Percentiles rank a stretch among this genome's conserved stretches.
Evolutionary conservation across 1,139 yeast species (phyloP).

Genomic region (Suhomyces bribrorum): DNA sequence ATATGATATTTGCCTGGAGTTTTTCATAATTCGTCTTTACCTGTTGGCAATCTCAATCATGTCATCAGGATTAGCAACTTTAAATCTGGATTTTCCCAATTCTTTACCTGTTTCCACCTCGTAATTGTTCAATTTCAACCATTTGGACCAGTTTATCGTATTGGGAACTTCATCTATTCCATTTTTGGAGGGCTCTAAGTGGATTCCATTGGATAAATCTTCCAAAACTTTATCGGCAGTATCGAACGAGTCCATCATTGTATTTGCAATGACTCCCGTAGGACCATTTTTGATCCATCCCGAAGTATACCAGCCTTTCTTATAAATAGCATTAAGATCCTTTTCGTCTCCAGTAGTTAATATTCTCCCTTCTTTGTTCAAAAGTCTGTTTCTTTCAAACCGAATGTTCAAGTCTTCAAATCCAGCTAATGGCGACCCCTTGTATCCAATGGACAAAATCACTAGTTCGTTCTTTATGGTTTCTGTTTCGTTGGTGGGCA

Average conservation of each 20-base stretch:
- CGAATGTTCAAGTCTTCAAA: conserved; percentile 53
- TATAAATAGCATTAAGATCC: conserved; percentile 23
- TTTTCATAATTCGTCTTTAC: too few species aligned
- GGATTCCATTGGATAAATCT: conserved; percentile 47
- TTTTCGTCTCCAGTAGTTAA: conserved; percentile 27
- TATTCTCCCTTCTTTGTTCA: conserved; percentile 63
- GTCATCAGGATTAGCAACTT: conserved; percentile 49
- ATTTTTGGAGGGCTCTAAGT: conserved; percentile 27
- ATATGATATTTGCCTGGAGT: too few species aligned
- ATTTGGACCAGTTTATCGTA: conserved; percentile 67
- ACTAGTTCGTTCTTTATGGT: conserved; percentile 62
- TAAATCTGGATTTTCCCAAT: conserved; percentile 57
- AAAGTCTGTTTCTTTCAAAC: conserved; percentile 64
- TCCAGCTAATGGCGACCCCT: conserved; percentile 64
- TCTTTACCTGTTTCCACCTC: conserved; percentile 54
- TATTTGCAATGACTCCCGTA: conserved; percentile 86
- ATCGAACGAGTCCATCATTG: conserved; percentile 82
- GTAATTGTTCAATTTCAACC: conserved; percentile 59
- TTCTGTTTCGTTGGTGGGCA: conserved; percentile 41
- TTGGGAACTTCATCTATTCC: conserved; percentile 13
- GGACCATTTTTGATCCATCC: conserved; percentile 96
- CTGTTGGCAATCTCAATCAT: conserved; percentile 41
- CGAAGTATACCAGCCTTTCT: conserved; percentile 67
- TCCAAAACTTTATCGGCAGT: conserved; percentile 67
- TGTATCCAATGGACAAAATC: conserved; percentile 83